phyloP scores from a whole-genome alignment of 805 yeast species.

The Saturnispora galanensis region DNA sequence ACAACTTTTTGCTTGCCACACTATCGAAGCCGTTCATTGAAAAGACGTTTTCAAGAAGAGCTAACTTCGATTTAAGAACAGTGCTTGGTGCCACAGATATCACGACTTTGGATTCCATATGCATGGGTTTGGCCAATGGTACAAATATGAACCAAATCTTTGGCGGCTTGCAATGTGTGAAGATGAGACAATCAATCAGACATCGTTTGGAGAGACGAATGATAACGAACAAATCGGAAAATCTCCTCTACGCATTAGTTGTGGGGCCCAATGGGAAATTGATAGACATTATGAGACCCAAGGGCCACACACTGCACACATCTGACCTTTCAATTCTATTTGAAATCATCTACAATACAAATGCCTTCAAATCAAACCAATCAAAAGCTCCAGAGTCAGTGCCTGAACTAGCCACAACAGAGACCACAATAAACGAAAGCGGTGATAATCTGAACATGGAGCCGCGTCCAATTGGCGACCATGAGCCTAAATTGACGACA shows the following conservation, averaged over 20 bases:
- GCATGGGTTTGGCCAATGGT: conserved; percentile 37
- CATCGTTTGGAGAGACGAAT: conserved; percentile 47
- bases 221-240: conserved; percentile 37
- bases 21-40: conserved; percentile 71
- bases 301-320: conserved; percentile 67
- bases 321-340: conserved; percentile 71
- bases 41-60: conserved; percentile 56
- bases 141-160: conserved; percentile 51
- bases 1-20: conserved; percentile 73
- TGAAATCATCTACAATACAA: conserved; percentile 56
- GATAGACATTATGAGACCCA: conserved; percentile 65
- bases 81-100: conserved; percentile 67
- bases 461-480: conserved; percentile 9
- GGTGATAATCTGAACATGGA: no score
- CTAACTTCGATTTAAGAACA: conserved; percentile 74
- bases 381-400: neutral
- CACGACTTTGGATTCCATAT: conserved; percentile 57
- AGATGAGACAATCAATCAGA: conserved; percentile 49
- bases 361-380: conserved; percentile 33
- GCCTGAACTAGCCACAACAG: conserved; percentile 1
- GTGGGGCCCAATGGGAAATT: conserved; percentile 56
- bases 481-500: conserved; percentile 19
- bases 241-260: conserved; percentile 66
- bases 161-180: conserved; percentile 57
- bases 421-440: no score